Base-by-base conservation (phyloP, 1,139 yeast species). In the Blastobotrys arbuscula region DNA sequence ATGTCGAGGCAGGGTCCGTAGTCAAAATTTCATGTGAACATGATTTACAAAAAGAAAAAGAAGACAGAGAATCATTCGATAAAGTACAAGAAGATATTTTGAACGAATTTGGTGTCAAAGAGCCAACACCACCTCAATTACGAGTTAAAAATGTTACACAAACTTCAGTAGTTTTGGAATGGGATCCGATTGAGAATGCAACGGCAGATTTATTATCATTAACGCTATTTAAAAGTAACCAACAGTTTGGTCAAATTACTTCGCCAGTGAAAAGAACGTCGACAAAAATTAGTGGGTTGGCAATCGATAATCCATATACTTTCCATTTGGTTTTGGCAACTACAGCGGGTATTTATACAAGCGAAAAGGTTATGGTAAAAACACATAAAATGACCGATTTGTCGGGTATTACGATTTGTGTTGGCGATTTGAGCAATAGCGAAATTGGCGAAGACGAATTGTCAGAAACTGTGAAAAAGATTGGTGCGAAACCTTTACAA, bases 321-420 rank as follows among this genome's bases (percentile, higher is more conserved):
- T 92, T 92, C 67, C 90, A 84, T 60, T 75, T 92, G 60, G 78
- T 82, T 57, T 73, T 92, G 62, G 84, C 82, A 53, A 90, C 98
- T 6, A 83, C 96, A 1, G 95, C 97, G 0, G 99, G 99, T 15
- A 75, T 76, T 18, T 87, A 77, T 62, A 73, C 73, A 63, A 85
- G 96, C 6, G 84, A 88, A 39, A 70, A 71, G 31, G 67, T 92
- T 37, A 78, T 77, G 48, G 80, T 90, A 12, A 82, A 78, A 51
- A 92, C 98, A 7, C 97, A 90, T 65, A 90, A 89, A 64, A 90
- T 92, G 97, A 90, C 97, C 0, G 97, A 92, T 66, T 74, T 94
- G 59, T 78, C 89, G 1, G 99, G 99, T 52, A 88, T 92, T 52
- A 88, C 95, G 1, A 85, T 88, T 2, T 92, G 98, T 65, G 67